Evolutionary conservation across 192 early-diverging fungal species (phyloP).

Genomic region (Linnemannia exigua): DNA sequence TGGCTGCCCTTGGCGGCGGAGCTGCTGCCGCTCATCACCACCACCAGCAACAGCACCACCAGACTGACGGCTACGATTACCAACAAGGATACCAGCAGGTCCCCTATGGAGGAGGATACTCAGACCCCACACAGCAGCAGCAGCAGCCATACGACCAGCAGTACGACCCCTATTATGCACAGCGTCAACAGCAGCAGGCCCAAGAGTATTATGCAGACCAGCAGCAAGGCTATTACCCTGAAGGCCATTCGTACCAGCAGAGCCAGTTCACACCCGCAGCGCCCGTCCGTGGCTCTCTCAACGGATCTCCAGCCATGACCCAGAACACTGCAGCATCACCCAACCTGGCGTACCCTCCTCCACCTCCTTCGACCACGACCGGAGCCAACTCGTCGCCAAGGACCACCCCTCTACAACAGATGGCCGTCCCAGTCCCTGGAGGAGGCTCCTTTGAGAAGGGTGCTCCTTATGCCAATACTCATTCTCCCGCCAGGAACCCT

Average conservation of each 20-base stretch:
- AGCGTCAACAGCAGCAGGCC: not conserved
- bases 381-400: constrained; percentile 3
- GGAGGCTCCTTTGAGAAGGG: constrained; percentile 4
- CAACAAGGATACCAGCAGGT: constrained; percentile 30
- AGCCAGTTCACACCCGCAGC: not conserved
- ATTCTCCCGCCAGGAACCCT: constrained; percentile 31
- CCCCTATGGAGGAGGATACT: constrained; percentile 30
- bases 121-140: not conserved
- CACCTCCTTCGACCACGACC: constrained; percentile 8
- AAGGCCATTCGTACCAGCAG: not conserved
- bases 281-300: not conserved
- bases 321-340: constrained; percentile 19
- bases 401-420: not conserved
- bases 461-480: constrained; percentile 10
- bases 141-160: constrained; percentile 33
- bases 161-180: constrained; percentile 44
- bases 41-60: not conserved
- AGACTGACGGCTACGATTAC: constrained; percentile 27
- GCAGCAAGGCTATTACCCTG: constrained; percentile 13
- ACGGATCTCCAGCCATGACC: constrained; percentile 37
- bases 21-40: constrained; percentile 11
- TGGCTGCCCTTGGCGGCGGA: constrained; percentile 18
- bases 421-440: not conserved
- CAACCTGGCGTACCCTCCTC: constrained; percentile 15
- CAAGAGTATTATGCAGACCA: constrained; percentile 9